Base-by-base conservation (phyloP, 805 yeast genomes). In the Suhomyces xylopsoci region DNA sequence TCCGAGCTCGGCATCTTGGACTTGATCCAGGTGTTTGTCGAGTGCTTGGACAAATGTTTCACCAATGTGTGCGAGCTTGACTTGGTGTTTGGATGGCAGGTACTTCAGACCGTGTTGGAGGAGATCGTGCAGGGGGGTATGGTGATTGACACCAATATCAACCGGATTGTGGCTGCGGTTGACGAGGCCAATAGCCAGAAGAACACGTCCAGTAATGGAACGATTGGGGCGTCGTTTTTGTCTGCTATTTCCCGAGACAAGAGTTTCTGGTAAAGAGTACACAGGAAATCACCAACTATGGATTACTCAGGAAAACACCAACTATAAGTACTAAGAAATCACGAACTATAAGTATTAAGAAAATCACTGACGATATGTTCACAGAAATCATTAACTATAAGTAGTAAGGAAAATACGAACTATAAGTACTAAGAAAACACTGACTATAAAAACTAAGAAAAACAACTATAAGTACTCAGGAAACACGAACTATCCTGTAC, bases 11-110 rank as follows among this genome's bases (percentile, higher is more conserved):
- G 98, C 1, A 93, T 93, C 47, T 71, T 94, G 45, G 99, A 94
- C 68, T 73, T 94, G 64, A 93, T 94, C 52, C 99, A 94, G 67
- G 97, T 94, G 43, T 93, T 94, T 77, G 99, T 94, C 3, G 97
- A 94, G 68, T 88, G 96, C 50, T 78, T 94, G 58, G 97, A 94
- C 66, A 83, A 87, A 53, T 94, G 99, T 69, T 94, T 94, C 70
- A 85, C 85, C 55, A 92, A 91, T 63, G 99, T 94, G 6, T 92
- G 97, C 68, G 99, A 94, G 66, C 77, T 94, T 60, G 99, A 94
- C 70, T 77, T 94, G 56, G 97, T 94, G n/a, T 93, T 92, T 72
- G 97, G 97, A 15, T 94, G 99, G 98, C 97, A 94, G 70, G 96
- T 91, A 5, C 74, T 93, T 30, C 96, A 93, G 66, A 87, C 96